Evolutionary conservation across 208 protist species (phyloP), one percentile per base, ranked within the genome.

Genomic region (Acanthamoeba lenticulata): DNA sequence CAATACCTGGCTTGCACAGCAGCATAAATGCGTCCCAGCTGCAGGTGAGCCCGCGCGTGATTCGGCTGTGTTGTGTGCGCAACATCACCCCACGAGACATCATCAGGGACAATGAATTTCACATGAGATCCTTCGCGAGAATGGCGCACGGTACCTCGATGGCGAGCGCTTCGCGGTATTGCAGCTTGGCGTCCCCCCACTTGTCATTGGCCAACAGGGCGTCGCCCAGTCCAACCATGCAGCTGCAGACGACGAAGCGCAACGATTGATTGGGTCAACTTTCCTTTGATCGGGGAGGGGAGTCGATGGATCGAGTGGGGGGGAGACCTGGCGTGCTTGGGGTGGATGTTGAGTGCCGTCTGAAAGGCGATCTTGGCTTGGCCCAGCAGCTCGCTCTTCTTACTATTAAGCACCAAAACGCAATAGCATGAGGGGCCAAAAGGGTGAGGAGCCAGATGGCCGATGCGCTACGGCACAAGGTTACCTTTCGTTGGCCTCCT

Each of bases 331-430:
- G 67, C 67, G 38, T 79, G 29, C 5, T 79, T 79, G 0, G 67
- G 67, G 21, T 79, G 67, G 2, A 79, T 79, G 36, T 79, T 79
- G 67, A 79, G 32, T n/a, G 67, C 67, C 4, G 67, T 79, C 67
- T 79, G 67, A 79, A 79, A 79, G 6, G 67, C 67, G 1, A 79
- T 45, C 67, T n/a, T 45, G 32, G 67, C 67, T 34, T 79, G 67
- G 1, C 38, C 36, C 36, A 79, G 36, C 32, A 79, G 36, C 21
- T 79, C 67, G 27, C 6, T 13, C 32, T 79, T 79, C 13, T 79
- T 79, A 5, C 67, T 79, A 34, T 6, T 0, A 52, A 52, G 45
- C 45, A 52, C 15, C 45, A 24, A 21, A 60, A 60, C 9, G 52
- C 52, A 5, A 21, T 24, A 60, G 17, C n/a, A n/a, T n/a, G n/a